Base-by-base conservation (phyloP, 2,329 filamentous ascomycete species). In the Talaromyces atroroseus region DNA sequence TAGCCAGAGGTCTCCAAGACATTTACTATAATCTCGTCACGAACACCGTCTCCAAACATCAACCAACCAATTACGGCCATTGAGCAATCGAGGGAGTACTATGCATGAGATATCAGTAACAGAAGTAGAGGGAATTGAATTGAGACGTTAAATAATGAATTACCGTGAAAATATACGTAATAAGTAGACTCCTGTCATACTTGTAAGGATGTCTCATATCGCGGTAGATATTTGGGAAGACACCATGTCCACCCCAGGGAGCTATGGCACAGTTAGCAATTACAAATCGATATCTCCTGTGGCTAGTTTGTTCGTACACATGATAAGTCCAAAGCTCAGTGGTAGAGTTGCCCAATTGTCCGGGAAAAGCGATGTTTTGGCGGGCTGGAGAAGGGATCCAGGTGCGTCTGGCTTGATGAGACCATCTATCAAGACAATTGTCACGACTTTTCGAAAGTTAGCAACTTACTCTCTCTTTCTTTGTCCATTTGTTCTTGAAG, bases 41-140 rank as follows among this genome's bases (percentile, higher is more conserved):
- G 82, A 54, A 96, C 89, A n/a, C 77, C 81, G 63, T 95, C 89
- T 59, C 92, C 92, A 71, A 96, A 99, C 92, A 99, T 97, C 61
- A 96, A 80, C 57, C 94, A 82, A 40, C 94, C 92, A 11, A 89
- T 83, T 46, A 94, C 82, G 24, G 90, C 92, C 68, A 95, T 91
- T 47, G 85, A 82, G 24, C 87, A 80, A 70, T 97, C 92, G 12
- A 97, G 81, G 20, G 89, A 68, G 69, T 90, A 92, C 84, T 88
- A 29, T 16, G 12, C 14, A 56, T 50, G 20, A 44, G n/a, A 40
- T 3, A 40, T 65, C n/a, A 42, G 58, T 64, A 57, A 53, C 20
- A 45, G 49, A 11, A 56, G 12, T 42, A 14, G 40, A 24, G 4
- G 23, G 50, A 4, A 21, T 34, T 45, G 16, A n/a, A 36, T 14